These are phyloP conservation scores for Raphanus sativus DNA, from an alignment of 345 rosid genomes.

Conservation along the genomic window DNA sequence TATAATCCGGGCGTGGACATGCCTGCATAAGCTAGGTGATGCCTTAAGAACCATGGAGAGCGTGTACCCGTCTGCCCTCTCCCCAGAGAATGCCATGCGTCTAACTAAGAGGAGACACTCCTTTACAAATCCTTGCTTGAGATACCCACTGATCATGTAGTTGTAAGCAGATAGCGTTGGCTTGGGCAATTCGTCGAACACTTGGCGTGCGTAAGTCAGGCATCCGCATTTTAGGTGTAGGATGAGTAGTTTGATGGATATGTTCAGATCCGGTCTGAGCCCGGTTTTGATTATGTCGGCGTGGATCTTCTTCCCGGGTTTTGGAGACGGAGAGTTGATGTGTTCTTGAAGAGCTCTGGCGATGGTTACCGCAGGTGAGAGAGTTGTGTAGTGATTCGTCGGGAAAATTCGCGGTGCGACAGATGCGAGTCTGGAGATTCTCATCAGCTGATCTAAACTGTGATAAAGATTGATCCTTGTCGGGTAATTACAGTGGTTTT, in stretches of 20 bases:
- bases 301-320: constrained; percentile 65
- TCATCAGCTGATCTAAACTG: constrained; percentile 12
- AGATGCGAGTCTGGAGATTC: neutral
- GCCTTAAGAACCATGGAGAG: constrained; percentile 85
- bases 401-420: neutral
- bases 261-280: constrained; percentile 49
- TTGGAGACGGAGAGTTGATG: constrained; percentile 63
- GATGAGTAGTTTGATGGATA: constrained; percentile 69
- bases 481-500: neutral
- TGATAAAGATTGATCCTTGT: constrained; percentile 12
- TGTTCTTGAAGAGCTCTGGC: constrained; percentile 64
- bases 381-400: constrained; percentile 19
- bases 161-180: constrained; percentile 77
- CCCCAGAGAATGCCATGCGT: constrained; percentile 51
- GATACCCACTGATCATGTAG: constrained; percentile 68
- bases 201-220: constrained; percentile 55
- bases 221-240: constrained; percentile 56
- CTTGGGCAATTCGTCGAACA: constrained; percentile 74
- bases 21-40: constrained; percentile 51
- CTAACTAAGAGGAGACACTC: constrained; percentile 49
- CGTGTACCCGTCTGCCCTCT: constrained; percentile 71
- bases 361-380: constrained; percentile 36
- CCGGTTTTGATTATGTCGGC: constrained; percentile 65
- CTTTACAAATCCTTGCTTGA: constrained; percentile 48
- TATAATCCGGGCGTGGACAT: constrained; percentile 59